Percentiles rank a stretch among this genome's conserved stretches.
phyloP scores from a whole-genome alignment of 441 rosid genomes.

The Aquilaria agallochum region DNA sequence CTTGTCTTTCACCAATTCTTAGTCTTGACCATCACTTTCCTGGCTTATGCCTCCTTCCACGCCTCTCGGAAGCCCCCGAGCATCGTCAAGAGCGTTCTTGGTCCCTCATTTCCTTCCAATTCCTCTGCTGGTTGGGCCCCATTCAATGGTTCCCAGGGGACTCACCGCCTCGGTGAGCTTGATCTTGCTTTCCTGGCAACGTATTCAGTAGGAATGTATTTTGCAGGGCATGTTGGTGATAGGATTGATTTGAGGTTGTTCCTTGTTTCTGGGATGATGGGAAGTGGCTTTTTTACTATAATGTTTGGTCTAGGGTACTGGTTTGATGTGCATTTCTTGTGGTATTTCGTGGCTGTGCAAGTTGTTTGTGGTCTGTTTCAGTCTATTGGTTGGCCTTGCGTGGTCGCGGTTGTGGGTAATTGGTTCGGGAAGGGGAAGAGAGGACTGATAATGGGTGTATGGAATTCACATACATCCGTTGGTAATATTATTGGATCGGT shows the following conservation, averaged over 20 bases:
- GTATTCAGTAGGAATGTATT: slow-evolving; percentile 82
- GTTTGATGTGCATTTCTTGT: slow-evolving; percentile 59
- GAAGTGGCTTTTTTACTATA: slow-evolving; percentile 73
- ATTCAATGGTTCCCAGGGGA: slow-evolving; percentile 63
- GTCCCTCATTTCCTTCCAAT: slow-evolving; percentile 35
- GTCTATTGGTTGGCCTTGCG: slow-evolving; percentile 97
- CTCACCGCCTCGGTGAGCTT: slow-evolving; percentile 79
- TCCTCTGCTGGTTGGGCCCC: slow-evolving; percentile 75
- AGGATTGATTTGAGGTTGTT: slow-evolving; percentile 78
- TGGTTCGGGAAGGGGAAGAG: slow-evolving; percentile 93
- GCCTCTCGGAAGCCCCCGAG: slow-evolving; percentile 98
- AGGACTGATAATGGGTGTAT: slow-evolving; percentile 90
- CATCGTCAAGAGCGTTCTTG: slow-evolving; percentile 89
- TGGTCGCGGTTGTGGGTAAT: slow-evolving; percentile 85
- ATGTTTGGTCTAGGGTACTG: slow-evolving; percentile 81
- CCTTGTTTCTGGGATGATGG: slow-evolving; percentile 88
- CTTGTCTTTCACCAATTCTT: slow-evolving; percentile 55
- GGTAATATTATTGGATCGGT: slow-evolving; percentile 89
- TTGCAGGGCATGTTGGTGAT: slow-evolving; percentile 87
- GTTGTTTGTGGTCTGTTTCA: slow-evolving; percentile 82
- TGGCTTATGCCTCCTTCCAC: slow-evolving; percentile 89
- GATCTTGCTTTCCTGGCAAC: slow-evolving; percentile 79
- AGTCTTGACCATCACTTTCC: slow-evolving; percentile 59
- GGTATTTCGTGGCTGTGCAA: slow-evolving; percentile 62
- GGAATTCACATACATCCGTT: slow-evolving; percentile 88